Base-by-base conservation (phyloP, 176 grass and related monocot genomes). In the Elaeis guineensis region DNA sequence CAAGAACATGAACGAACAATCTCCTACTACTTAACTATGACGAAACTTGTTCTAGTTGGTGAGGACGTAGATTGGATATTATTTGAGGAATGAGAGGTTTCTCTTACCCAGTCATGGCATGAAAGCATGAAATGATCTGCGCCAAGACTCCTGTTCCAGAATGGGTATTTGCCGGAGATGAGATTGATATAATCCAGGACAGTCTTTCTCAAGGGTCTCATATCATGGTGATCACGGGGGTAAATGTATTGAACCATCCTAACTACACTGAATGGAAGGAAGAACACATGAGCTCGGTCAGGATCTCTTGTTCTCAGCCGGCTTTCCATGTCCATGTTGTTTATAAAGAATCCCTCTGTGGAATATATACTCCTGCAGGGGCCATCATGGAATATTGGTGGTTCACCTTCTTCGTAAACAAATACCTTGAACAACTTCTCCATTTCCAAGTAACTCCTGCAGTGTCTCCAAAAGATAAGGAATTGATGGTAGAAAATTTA, bases 111-210 rank as follows among this genome's bases (percentile, higher is more conserved):
- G 25, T 97, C 92, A 63, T 97, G 92, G 66, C 92, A 97, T 28
- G 92, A 97, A 8, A 97, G 78, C 87, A 91, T 88, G 80, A 97
- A 87, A 67, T 97, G 92, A 39, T 97, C 92, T 0, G 83, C 83
- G 0, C 92, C 92, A 0, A 75, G 51, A 78, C 86, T 91, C 29
- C 87, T 75, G 55, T 97, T 97, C 92, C 92, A 97, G 39, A 64
- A 90, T 0, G 84, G 81, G 62, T 97, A 72, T 83, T 72, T 90
- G 32, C 3, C 2, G 3, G 81, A 32, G 20, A 97, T 19, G 1
- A 91, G 83, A 35, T 35, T 26, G 64, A 97, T 67, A 69, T 97
- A 97, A 63, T 97, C 92, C 0, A 66, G 32, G 58, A 97, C 16
- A 12, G 83, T 88, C 20, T 62, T 70, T 9, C 55, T 76, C 17